A percentile compares a stretch with the other conserved stretches of the same genome.
These are phyloP conservation scores for Populus hybrid DNA, from an alignment of 441 rosid species.

Conservation along the genomic window DNA sequence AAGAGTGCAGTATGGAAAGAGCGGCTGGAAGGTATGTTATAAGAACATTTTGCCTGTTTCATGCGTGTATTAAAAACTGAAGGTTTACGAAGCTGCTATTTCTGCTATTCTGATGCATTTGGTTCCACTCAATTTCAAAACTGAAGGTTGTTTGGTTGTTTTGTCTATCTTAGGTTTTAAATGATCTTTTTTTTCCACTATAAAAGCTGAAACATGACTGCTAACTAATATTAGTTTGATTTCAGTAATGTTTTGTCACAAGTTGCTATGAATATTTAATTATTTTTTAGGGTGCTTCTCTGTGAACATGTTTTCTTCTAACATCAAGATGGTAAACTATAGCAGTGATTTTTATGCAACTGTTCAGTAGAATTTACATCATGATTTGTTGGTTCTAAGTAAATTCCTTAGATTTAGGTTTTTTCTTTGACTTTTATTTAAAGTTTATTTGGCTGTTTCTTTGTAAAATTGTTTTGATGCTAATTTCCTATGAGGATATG, in stretches of 20 bases:
- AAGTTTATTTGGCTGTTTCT: too few relatives aligned
- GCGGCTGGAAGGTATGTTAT: constrained; percentile 88
- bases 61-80: not conserved
- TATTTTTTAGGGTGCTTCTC: not conserved
- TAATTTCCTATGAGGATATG: not conserved
- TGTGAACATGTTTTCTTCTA: not conserved
- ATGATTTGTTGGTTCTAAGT: not conserved
- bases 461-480: too few relatives aligned
- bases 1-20: constrained; percentile 99
- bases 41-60: not conserved
- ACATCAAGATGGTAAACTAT: not conserved
- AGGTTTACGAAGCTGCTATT: not conserved
- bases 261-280: not conserved
- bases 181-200: not conserved
- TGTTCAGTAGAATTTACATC: not conserved
- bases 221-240: not conserved
- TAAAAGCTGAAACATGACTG: not conserved
- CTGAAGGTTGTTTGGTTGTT: not conserved
- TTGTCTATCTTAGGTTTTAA: not conserved
- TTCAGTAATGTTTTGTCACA: not conserved
- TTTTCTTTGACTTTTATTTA: not conserved
- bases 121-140: not conserved
- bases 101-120: not conserved
- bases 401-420: too few relatives aligned
- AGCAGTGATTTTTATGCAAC: not conserved